Conservation (phyloP, 2,329 filamentous ascomycete genomes). For the Aspergillus sp. region DNA sequence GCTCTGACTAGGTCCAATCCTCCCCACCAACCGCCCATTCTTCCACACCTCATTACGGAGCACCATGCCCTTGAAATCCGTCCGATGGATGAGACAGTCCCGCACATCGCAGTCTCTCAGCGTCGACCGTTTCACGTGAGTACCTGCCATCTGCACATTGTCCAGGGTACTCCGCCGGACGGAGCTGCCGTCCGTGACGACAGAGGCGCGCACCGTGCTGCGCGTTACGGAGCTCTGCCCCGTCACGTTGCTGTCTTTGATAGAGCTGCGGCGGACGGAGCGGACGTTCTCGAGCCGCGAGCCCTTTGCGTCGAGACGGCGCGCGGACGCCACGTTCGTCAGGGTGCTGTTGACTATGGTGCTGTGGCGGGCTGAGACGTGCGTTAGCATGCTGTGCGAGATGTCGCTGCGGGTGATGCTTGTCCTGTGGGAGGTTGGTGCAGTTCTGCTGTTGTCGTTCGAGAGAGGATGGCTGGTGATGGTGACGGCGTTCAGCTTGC, state of each 20-base stretch:
- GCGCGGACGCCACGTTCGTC: constrained; percentile 10
- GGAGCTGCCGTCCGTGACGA: constrained; percentile 8
- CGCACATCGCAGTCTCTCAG: constrained; percentile 22
- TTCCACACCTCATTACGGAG: constrained; percentile 27
- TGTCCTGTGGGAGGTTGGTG: not conserved
- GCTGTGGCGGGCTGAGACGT: constrained; percentile 14
- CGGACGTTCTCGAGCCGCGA: constrained; percentile 14
- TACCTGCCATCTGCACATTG: constrained; percentile 7
- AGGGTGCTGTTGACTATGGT: constrained; percentile 16
- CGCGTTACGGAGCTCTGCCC: constrained; percentile 11
- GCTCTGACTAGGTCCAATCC: constrained; percentile 8
- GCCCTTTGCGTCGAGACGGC: constrained; percentile 10
- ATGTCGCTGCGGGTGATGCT: constrained; percentile 18
- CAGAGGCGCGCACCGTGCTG: constrained; percentile 13
- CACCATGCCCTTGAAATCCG: constrained; percentile 22
- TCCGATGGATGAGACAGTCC: constrained; percentile 19
- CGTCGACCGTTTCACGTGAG: constrained; percentile 9
- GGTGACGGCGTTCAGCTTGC: constrained; percentile 5
- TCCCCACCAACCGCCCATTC: constrained; percentile 22
- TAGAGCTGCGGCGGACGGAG: constrained; percentile 12
- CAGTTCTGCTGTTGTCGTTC: not conserved
- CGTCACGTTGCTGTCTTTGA: constrained; percentile 15
- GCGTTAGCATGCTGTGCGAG: constrained; percentile 14
- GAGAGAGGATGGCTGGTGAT: not conserved
- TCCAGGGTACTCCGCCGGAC: constrained; percentile 16